Conservation (phyloP, 108 stramenopile species). For the Skeletonema potamos region DNA sequence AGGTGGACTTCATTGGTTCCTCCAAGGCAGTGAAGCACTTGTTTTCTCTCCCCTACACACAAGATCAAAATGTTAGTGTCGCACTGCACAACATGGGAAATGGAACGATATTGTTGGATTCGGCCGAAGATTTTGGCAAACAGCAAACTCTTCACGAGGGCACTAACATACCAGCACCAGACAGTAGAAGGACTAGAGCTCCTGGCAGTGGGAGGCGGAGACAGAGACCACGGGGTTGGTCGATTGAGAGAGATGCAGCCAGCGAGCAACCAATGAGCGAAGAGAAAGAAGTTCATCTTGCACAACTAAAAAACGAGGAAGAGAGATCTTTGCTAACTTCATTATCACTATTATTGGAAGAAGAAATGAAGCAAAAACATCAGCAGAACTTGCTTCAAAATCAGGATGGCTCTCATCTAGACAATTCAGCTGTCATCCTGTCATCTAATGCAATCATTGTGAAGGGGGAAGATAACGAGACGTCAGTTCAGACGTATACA, state of each 20-base stretch:
- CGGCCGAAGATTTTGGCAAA: slow-evolving; percentile 14
- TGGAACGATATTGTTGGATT: slow-evolving; percentile 75
- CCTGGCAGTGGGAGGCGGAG: slow-evolving; percentile 24
- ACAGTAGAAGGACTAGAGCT: neutral
- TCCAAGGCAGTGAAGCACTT: slow-evolving; percentile 65
- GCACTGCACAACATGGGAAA: slow-evolving; percentile 76
- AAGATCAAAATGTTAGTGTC: slow-evolving; percentile 52
- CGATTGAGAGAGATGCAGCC: neutral
- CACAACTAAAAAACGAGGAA: neutral
- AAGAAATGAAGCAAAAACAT: slow-evolving; percentile 13
- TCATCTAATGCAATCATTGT: slow-evolving; percentile 5
- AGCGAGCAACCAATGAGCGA: neutral
- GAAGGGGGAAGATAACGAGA: neutral
- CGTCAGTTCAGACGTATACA: too few species aligned
- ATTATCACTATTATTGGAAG: slow-evolving; percentile 28
- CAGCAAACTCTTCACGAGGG: neutral
- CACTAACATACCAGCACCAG: neutral
- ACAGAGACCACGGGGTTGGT: slow-evolving; percentile 25
- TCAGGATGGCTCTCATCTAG: neutral
- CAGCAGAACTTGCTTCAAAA: neutral
- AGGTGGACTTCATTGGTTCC: slow-evolving; percentile 75
- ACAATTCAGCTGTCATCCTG: neutral
- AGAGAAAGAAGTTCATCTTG: slow-evolving; percentile 6
- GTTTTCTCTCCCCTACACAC: slow-evolving; percentile 69
- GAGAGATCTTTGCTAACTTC: slow-evolving; percentile 26